Base-by-base conservation (phyloP, 495 filamentous ascomycete genomes). In the Aspergillus cavernicola region DNA sequence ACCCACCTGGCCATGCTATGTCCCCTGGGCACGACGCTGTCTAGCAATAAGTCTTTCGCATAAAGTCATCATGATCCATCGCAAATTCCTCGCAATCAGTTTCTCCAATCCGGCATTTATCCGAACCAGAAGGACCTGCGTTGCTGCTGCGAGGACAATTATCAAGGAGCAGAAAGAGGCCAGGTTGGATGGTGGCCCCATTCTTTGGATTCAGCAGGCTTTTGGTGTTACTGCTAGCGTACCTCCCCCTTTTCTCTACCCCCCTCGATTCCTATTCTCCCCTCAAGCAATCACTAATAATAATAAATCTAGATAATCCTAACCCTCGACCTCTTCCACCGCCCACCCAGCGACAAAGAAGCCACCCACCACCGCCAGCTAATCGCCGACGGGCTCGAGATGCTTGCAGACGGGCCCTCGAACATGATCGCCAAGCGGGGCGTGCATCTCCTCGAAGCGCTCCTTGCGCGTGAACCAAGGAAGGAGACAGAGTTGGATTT, bases 11-110 rank as follows among this genome's bases (percentile, higher is more conserved):
- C 64, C 70, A 42, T 57, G 60, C 9, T 69, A 69, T 42, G 66
- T 75, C 2, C 64, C 66, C 6, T 76, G 70, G 67, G 73, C 74
- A 3, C 65, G 73, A 19, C 63, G 71, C 16, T 65, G 68, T 43
- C 57, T 76, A 3, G 70, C 72, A 1, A 72, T 74, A 13, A 75
- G 71, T 2, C 62, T 69, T 13, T 66, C 67, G 0, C 72, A 79
- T 47, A 79, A 79, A 37, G 71, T 79, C 32, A 79, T 79, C 50
- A 77, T 77, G 76, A 72, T 79, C 23, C 74, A 79, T 57, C 67
- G 75, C 24, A 65, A 66, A 2, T 79, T 79, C 47, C 59, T 79
- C 0, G 71, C 69, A 37, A 61, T 63, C 28, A 74, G 71, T 39
- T 79, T 79, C 51, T 58, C 68, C 15, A 65, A 69, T n/a, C 63